Evolutionary conservation across 1,139 yeast genomes (phyloP).

Genomic region (Geotrichum candidum): DNA sequence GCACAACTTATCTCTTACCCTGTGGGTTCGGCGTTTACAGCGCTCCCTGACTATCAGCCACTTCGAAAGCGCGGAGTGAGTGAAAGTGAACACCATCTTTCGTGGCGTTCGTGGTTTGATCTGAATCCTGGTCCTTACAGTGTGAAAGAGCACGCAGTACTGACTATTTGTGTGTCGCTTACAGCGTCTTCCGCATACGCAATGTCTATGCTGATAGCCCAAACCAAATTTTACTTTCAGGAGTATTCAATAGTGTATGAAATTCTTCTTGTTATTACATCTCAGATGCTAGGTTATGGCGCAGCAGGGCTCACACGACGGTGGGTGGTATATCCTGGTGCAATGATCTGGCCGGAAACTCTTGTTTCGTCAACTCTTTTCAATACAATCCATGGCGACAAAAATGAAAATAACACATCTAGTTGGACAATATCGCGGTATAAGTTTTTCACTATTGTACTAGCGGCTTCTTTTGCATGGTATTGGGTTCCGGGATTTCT

Average conservation of each 20-base stretch:
- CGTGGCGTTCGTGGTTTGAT: constrained; percentile 41
- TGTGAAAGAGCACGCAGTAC: constrained; percentile 46
- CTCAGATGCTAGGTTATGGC: constrained; percentile 34
- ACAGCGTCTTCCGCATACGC: constrained; percentile 44
- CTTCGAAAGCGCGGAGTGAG: not conserved
- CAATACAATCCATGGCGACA: constrained; percentile 29
- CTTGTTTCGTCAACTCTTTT: constrained; percentile 32
- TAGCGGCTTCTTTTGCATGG: constrained; percentile 39
- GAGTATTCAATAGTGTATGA: constrained; percentile 46
- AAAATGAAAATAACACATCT: constrained; percentile 44
- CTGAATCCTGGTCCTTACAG: constrained; percentile 53
- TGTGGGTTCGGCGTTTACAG: constrained; percentile 42
- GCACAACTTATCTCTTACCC: constrained; percentile 52
- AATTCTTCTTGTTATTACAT: constrained; percentile 23
- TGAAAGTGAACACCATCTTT: constrained; percentile 39
- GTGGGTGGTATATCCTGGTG: constrained; percentile 46
- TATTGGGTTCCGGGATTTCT: constrained; percentile 46
- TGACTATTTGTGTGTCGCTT: constrained; percentile 51
- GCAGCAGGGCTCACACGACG: constrained; percentile 48
- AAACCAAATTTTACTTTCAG: constrained; percentile 42
- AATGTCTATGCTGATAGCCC: constrained; percentile 46
- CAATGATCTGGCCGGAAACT: constrained; percentile 49
- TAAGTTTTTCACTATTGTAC: constrained; percentile 35
- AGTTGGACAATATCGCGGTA: constrained; percentile 42
- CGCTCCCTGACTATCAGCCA: constrained; percentile 43